These are phyloP conservation scores for Cryptococcus amylolentus DNA, from an alignment of 1,284 basidiomycete genomes.

Conservation along the genomic window DNA sequence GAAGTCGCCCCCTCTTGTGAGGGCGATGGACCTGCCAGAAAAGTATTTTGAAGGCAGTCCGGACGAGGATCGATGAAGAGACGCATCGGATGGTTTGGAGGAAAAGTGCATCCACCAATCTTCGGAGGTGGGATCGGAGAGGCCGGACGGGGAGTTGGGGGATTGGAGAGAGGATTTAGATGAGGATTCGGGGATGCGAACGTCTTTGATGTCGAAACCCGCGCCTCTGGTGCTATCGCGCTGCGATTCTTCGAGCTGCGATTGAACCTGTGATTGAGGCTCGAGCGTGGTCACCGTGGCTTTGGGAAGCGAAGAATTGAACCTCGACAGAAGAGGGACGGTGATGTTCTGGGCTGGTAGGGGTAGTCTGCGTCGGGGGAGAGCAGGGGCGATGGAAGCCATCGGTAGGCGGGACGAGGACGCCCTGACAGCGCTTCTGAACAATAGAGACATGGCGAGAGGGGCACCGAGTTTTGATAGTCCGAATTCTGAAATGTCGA, in stretches of 20 bases:
- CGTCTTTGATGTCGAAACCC: too few species aligned
- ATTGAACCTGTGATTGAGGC: too few species aligned
- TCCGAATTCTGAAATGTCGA: neutral
- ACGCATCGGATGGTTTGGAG: neutral
- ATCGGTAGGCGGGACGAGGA: neutral
- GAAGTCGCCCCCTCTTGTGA: conserved; percentile 17
- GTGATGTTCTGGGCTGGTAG: neutral
- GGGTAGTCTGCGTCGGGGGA: too few species aligned
- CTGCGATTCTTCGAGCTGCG: too few species aligned
- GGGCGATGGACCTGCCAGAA: conserved; percentile 10
- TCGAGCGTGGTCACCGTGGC: too few species aligned
- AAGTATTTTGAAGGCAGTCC: conserved; percentile 6
- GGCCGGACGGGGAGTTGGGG: neutral
- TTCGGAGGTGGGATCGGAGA: conserved; percentile 2
- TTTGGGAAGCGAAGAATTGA: neutral
- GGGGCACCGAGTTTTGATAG: neutral
- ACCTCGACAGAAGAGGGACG: neutral
- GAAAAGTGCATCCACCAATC: conserved; percentile 4
- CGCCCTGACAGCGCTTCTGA: conserved; percentile 7
- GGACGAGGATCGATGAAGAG: conserved; percentile 1
- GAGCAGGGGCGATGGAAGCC: neutral
- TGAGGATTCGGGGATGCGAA: neutral
- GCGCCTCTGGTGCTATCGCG: too few species aligned
- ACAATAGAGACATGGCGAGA: conserved; percentile 6
- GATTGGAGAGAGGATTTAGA: neutral